Conservation (phyloP, 1,284 basidiomycete genomes). For the Nidula niveotomentosa region DNA sequence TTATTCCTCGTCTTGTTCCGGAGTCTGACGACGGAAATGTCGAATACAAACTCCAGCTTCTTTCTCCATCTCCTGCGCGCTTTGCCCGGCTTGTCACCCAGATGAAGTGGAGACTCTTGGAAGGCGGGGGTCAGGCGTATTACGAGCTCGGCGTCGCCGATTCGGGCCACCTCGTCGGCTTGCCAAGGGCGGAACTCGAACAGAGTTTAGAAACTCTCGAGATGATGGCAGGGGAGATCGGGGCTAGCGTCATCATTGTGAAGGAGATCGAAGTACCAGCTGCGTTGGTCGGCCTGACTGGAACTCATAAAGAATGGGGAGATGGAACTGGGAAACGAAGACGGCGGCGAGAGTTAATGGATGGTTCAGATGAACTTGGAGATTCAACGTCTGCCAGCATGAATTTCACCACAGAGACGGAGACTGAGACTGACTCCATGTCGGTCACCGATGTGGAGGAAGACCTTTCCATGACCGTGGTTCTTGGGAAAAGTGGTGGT, state of each 20-base stretch:
- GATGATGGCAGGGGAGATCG: conserved; percentile 91
- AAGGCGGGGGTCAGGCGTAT: conserved; percentile 89
- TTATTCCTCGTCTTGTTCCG: conserved; percentile 65
- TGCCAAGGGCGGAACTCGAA: conserved; percentile 75
- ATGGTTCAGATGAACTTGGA: conserved; percentile 12
- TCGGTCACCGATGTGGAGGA: conserved; percentile 29
- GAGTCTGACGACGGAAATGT: conserved; percentile 81
- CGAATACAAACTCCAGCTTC: conserved; percentile 85
- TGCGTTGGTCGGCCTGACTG: conserved; percentile 41
- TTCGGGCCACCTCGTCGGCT: conserved; percentile 82
- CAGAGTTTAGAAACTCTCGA: conserved; percentile 81
- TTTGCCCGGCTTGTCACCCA: conserved; percentile 87
- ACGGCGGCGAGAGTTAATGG: conserved; percentile 11
- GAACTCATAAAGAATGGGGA: conserved; percentile 32
- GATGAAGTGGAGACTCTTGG: conserved; percentile 91
- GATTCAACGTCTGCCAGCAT: conserved; percentile 24
- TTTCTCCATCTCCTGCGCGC: conserved; percentile 67
- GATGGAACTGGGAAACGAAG: conserved; percentile 19
- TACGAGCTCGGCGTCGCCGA: conserved; percentile 93
- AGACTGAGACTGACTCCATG: conserved; percentile 23
- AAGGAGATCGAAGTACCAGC: conserved; percentile 81
- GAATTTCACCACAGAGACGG: conserved; percentile 31
- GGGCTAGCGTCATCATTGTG: conserved; percentile 84
- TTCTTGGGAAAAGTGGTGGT: conserved; percentile 13
- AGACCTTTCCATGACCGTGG: conserved; percentile 26